Evolutionary conservation across 1,139 yeast species (phyloP), one percentile per base, ranked within the genome.

Genomic region (Suhomyces choctaworum): DNA sequence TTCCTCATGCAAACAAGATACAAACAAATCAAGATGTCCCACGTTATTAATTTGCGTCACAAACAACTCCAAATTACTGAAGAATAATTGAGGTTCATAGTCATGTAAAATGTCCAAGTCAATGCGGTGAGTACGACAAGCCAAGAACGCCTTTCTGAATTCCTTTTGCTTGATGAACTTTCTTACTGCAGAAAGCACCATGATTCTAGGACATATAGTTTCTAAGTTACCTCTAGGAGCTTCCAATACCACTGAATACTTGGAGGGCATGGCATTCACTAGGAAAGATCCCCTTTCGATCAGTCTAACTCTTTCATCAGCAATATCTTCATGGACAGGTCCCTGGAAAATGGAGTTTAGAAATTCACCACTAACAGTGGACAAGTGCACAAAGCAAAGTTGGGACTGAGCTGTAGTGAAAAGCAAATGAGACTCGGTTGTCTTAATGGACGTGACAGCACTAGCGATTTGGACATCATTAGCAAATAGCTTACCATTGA

Each of bases 221-320:
- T 94, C 99, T 47, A 92, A 66, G 51, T 94, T 94, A 42, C 99
- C 99, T 58, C 99, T 76, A 40, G 95, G 95, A 3, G 97, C 97
- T 60, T 94, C 96, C 36, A 94, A 68, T 2, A 87, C 80, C 12
- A 94, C 89, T 0, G 94, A 78, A 39, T 89, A 81, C 40, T 78
- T 84, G 0, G 95, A 79, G 1, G 97, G 97, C 55, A 89, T 81
- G 1, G 79, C 80, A 28, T 92, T 71, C 1, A 92, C 87, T 34
- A 94, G 62, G 21, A 84, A 51, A 0, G 97, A 87, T 1, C 98
- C 98, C 45, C 97, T 74, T 61, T 94, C 99, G 37, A 94, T 82
- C 39, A 82, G 79, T 49, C 99, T 78, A 15, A 85, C 73, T 61
- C 97, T 78, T 62, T 92, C 98, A 57, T 89, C 96, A 12, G 70